Conservation (phyloP, 2,329 filamentous ascomycete genomes). For the Aspergillus sp. region DNA sequence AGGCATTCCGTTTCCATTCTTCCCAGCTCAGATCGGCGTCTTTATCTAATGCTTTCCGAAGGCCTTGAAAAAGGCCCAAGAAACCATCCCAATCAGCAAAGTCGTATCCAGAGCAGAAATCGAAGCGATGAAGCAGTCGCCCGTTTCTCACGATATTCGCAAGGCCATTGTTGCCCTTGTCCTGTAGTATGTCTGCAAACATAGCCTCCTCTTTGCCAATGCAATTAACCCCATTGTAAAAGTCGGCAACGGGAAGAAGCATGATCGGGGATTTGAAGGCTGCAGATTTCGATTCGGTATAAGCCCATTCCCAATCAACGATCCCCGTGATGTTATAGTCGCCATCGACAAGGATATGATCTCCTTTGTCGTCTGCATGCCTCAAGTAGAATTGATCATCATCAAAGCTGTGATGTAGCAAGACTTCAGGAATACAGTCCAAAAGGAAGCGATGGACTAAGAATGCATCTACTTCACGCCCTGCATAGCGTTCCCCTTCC, state of each 20-base stretch:
- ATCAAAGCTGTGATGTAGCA: slow-evolving; percentile 17
- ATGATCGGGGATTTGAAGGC: slow-evolving; percentile 46
- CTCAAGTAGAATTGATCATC: slow-evolving; percentile 45
- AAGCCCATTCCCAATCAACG: slow-evolving; percentile 49
- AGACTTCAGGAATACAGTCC: slow-evolving; percentile 26
- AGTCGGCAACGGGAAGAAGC: slow-evolving; percentile 42
- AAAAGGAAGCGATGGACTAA: slow-evolving; percentile 45
- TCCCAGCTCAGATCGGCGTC: slow-evolving; percentile 39
- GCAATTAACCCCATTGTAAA: slow-evolving; percentile 38
- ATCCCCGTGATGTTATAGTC: slow-evolving; percentile 49
- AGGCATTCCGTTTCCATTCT: slow-evolving; percentile 36
- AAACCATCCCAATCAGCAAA: slow-evolving; percentile 46
- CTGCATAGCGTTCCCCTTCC: slow-evolving; percentile 36
- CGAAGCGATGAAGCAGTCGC: slow-evolving; percentile 39
- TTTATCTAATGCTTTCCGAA: slow-evolving; percentile 34
- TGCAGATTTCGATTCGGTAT: slow-evolving; percentile 30
- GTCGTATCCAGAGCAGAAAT: slow-evolving; percentile 46
- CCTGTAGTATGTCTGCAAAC: slow-evolving; percentile 35
- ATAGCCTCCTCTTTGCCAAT: slow-evolving; percentile 40
- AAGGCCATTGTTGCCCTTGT: slow-evolving; percentile 37
- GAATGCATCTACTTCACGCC: slow-evolving; percentile 36
- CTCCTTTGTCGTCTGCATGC: slow-evolving; percentile 50
- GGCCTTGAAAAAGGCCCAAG: slow-evolving; percentile 41
- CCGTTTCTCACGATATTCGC: slow-evolving; percentile 39
- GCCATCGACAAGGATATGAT: slow-evolving; percentile 49